Conservation (phyloP, 768 basidiomycete genomes). For the Hydnomerulius pinastri region DNA sequence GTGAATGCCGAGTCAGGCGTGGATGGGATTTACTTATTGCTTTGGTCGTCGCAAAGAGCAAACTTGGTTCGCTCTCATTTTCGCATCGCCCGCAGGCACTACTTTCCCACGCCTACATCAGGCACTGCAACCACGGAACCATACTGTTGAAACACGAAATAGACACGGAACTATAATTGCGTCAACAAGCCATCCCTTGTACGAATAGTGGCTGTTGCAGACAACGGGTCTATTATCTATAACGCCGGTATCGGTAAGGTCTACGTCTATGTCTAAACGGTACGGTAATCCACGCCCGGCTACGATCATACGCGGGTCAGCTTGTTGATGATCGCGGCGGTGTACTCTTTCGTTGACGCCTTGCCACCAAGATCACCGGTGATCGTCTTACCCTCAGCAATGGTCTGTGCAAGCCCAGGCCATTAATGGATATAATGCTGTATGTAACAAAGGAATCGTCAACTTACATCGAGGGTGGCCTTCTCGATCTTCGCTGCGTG, state of each 20-base stretch:
- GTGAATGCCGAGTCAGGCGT: slow-evolving; percentile 59
- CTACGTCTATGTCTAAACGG: slow-evolving; percentile 20
- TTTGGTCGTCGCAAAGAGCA: slow-evolving; percentile 41
- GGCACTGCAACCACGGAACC: background rate
- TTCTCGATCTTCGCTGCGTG: slow-evolving; percentile 89
- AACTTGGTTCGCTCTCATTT: slow-evolving; percentile 13
- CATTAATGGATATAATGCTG: slow-evolving; percentile 7
- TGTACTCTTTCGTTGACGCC: slow-evolving; percentile 87
- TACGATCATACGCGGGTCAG: slow-evolving; percentile 39
- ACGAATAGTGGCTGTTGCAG: background rate
- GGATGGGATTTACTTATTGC: slow-evolving; percentile 45
- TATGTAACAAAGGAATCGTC: background rate
- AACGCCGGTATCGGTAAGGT: slow-evolving; percentile 5
- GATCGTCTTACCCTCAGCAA: slow-evolving; percentile 93
- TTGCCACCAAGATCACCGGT: slow-evolving; percentile 97
- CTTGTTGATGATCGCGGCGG: slow-evolving; percentile 81
- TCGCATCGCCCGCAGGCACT: slow-evolving; percentile 8
- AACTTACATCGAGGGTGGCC: slow-evolving; percentile 84
- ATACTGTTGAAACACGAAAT: background rate
- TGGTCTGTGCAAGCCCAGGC: slow-evolving; percentile 62
- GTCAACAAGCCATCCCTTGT: background rate
- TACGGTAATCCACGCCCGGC: background rate
- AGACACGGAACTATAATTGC: slow-evolving; percentile 5
- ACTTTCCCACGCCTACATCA: slow-evolving; percentile 28
- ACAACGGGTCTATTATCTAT: slow-evolving; percentile 7